Base-by-base conservation (phyloP, 2,329 filamentous ascomycete species). In the Fusarium tjaetaba region DNA sequence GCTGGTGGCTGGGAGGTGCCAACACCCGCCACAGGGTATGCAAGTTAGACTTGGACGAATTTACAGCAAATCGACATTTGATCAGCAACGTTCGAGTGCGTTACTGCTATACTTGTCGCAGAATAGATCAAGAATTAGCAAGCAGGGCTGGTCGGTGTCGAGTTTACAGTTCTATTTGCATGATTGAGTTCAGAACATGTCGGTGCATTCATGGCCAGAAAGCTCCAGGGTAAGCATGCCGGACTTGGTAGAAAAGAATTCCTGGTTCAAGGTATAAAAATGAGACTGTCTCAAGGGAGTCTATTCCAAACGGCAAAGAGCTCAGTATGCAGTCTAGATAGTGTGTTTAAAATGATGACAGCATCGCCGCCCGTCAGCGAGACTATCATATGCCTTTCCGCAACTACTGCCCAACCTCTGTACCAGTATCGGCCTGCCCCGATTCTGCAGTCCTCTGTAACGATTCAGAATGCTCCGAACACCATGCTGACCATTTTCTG, bases 381-480 rank as follows among this genome's bases (percentile, higher is more conserved):
- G 22, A 9, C 1, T 24, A 14, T 22, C 5, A 16, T 4, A 0
- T 16, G n/a, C 9, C 15, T 24, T n/a, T 42, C n/a, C 16, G 14
- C 15, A 1, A 24, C 2, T 14, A 22, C 38, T 39, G 7, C 38
- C 1, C 22, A 0, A 14, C 9, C n/a, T 16, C 41, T 16, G 2
- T 11, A 14, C 15, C 4, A 16, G n/a, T 0, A 16, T 16, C 10
- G 0, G n/a, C 2, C n/a, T 11, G n/a, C 18, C n/a, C n/a, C n/a
- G 42, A 43, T 8, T 24, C 15, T 24, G 7, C 6, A 43, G 11
- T 18, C 11, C 7, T 4, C 10, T 8, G 15, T 4, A 8, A 18
- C 4, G 15, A 24, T 5, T 8, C 10, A 2, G 26, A 18, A 26
- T 43, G 42, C 42, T 18, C 2, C 10, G 18, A 24, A 24, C 41